phyloP scores from a whole-genome alignment of 2,329 filamentous ascomycete species.

The Pseudocercospora fijiensis region DNA sequence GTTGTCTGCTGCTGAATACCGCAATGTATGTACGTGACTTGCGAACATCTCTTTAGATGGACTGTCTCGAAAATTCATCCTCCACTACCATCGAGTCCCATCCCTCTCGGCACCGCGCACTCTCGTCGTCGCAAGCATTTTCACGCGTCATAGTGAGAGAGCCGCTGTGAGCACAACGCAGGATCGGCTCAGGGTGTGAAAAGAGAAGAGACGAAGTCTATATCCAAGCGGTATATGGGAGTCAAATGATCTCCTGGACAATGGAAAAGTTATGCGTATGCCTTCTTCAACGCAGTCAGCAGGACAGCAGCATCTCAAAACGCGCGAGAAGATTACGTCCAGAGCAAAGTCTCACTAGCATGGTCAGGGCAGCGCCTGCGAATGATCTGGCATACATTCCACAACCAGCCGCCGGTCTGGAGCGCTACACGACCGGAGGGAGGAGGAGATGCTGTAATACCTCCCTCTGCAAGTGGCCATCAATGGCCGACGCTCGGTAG shows the following conservation, averaged over 20 bases:
- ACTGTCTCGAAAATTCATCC: not conserved
- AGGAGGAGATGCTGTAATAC: not conserved
- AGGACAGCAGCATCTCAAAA: too few relatives aligned
- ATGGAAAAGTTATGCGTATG: not conserved
- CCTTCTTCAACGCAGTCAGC: too few relatives aligned
- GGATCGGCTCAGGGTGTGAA: not conserved
- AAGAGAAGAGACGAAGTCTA: not conserved
- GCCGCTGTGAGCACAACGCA: not conserved
- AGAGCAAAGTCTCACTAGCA: too few relatives aligned
- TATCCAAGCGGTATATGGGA: not conserved
- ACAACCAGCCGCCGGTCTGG: not conserved
- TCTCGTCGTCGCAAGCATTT: not conserved
- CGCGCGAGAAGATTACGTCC: too few relatives aligned
- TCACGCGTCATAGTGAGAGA: not conserved
- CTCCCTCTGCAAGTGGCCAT: not conserved
- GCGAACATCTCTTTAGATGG: not conserved
- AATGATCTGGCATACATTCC: not conserved
- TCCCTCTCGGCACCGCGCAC: not conserved
- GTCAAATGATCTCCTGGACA: not conserved
- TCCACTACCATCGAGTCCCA: not conserved
- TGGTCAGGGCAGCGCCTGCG: not conserved
- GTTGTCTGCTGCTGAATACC: too few relatives aligned
- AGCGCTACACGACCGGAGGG: not conserved
- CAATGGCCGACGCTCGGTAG: not conserved
- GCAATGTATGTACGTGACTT: too few relatives aligned